A percentile compares a stretch with the other conserved stretches of the same genome.
phyloP scores from a whole-genome alignment of 495 filamentous ascomycete species.

The Penicillium lividum region DNA sequence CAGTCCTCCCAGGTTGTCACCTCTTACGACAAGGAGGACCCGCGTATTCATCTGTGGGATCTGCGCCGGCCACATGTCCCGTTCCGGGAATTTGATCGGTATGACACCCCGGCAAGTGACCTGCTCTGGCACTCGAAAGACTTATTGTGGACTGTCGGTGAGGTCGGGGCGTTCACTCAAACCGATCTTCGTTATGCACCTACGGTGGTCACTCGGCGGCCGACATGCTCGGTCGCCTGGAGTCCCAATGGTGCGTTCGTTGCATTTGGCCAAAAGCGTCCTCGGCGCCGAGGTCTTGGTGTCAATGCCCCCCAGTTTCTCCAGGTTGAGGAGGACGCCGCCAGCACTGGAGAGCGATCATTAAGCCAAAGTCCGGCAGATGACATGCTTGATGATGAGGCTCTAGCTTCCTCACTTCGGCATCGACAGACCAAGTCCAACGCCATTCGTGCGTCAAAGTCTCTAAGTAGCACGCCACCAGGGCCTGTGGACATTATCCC shows the following conservation, averaged over 20 bases:
- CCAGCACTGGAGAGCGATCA: slow-evolving; percentile 40
- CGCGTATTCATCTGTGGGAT: slow-evolving; percentile 87
- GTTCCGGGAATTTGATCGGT: slow-evolving; percentile 78
- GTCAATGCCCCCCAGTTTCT: slow-evolving; percentile 41
- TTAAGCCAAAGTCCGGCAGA: slow-evolving; percentile 68
- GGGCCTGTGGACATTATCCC: slow-evolving; percentile 45
- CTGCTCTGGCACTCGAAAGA: slow-evolving; percentile 91
- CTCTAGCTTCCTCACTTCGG: slow-evolving; percentile 51
- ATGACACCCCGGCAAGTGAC: slow-evolving; percentile 68
- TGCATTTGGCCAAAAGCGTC: slow-evolving; percentile 52
- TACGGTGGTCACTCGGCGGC: slow-evolving; percentile 66
- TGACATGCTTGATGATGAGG: slow-evolving; percentile 60
- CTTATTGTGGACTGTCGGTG: slow-evolving; percentile 87
- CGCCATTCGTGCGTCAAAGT: slow-evolving; percentile 39
- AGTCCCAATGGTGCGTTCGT: slow-evolving; percentile 47
- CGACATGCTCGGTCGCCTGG: slow-evolving; percentile 48
- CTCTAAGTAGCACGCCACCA: slow-evolving; percentile 57
- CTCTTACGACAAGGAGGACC: slow-evolving; percentile 65
- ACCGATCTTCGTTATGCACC: slow-evolving; percentile 82
- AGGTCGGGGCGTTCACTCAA: slow-evolving; percentile 81
- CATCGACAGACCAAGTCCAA: slow-evolving; percentile 39
- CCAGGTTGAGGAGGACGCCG: slow-evolving; percentile 32
- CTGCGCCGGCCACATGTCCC: slow-evolving; percentile 83
- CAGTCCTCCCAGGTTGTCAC: slow-evolving; percentile 69
- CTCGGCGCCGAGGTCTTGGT: slow-evolving; percentile 38